Base-by-base conservation (phyloP, 2,329 filamentous ascomycete species). In the Tolypocladium ophioglossoides region DNA sequence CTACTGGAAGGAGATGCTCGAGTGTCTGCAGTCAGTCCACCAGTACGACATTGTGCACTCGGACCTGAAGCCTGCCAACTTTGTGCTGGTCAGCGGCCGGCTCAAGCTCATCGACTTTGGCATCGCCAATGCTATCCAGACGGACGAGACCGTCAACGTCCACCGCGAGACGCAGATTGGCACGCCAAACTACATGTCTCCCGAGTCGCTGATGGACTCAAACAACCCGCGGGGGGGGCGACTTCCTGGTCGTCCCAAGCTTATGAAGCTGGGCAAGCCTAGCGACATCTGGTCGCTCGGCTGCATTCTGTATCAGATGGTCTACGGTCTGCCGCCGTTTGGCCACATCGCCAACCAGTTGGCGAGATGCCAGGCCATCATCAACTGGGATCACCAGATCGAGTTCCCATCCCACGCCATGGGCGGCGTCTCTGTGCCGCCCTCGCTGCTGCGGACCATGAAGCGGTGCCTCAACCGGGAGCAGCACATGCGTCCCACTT, bases 1-100 rank as follows among this genome's bases (percentile, higher is more conserved):
- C 72, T 96, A 96, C 76, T 99, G 94, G 94, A 94, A 95, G 70
- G 94, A 99, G 72, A 99, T 99, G 94, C 84, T 99, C 20, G 91
- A 96, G 69, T 97, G 94, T 67, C 83, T 99, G 7, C 83, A 89
- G 61, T 83, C 92, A 0, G 91, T 99, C 1, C 94, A 99, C 67
- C 82, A 87, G 14, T 79, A 86, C 67, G 91, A 96, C 65, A 91
- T 99, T 59, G 94, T 99, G 3, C 94, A 99, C 72, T 96, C 91
- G 0, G 94, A 99, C 66, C 78, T 99, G 39, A 99, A 99, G 70
- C 94, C 94, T 0, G 91, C 91, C 63, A 99, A 99, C 68, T 99
- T 99, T 68, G 86, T 99, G 27, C 79, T 97, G 22, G 91, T 96
- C 20, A 84, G 91, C 66, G 94, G 94, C 27, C 83, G 86, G 30